A percentile compares a stretch with the other conserved stretches of the same genome.
phyloP scores from a whole-genome alignment of 1,139 yeast genomes.

The Hemisphaericaspora subhashii region DNA sequence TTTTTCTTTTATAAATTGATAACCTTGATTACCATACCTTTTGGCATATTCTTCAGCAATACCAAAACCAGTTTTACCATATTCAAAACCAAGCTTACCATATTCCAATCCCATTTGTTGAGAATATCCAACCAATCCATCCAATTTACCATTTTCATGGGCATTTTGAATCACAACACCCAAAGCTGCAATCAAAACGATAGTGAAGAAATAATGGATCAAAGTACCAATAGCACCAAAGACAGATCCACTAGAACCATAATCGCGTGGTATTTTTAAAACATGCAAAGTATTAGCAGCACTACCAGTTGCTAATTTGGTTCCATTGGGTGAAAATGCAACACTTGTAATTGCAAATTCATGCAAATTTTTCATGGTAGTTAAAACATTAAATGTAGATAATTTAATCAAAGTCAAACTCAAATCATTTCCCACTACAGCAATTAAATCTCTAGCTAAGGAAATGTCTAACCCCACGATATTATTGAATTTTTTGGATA shows the following conservation, averaged over 20 bases:
- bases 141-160: conserved; percentile 39
- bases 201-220: conserved; percentile 38
- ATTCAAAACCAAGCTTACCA: conserved; percentile 21
- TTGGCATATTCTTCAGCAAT: conserved; percentile 28
- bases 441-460: conserved; percentile 50
- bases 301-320: conserved; percentile 70
- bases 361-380: conserved; percentile 62
- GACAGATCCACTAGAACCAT: conserved; percentile 44
- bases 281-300: conserved; percentile 78
- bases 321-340: conserved; percentile 68
- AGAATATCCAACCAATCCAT: conserved; percentile 19
- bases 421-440: conserved; percentile 75
- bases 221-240: conserved; percentile 43
- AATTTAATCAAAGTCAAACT: conserved; percentile 59
- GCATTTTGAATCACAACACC: conserved; percentile 45
- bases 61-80: conserved; percentile 22
- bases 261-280: conserved; percentile 56
- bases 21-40: conserved; percentile 21
- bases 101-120: conserved; percentile 21
- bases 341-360: conserved; percentile 78
- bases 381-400: conserved; percentile 50
- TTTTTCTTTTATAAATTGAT: conserved; percentile 42
- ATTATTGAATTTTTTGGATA: conserved; percentile 59
- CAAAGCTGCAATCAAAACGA: conserved; percentile 48
- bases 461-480: conserved; percentile 68